These are phyloP conservation scores for Tetramitus jugosus DNA, from an alignment of 208 protist genomes.

Conservation along the genomic window DNA sequence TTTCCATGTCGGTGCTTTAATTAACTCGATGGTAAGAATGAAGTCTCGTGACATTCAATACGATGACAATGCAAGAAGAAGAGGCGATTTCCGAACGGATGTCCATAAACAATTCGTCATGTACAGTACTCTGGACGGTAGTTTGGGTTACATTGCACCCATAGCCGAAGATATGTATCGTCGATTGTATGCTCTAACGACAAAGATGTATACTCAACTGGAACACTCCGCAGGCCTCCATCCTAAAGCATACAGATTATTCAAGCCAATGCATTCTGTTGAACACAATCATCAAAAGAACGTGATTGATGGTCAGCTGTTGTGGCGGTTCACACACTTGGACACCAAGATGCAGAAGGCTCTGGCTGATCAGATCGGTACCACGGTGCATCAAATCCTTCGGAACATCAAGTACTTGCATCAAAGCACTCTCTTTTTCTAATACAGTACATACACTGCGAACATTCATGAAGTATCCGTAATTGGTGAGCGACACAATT, in stretches of 20 bases:
- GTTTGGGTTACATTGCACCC: not conserved
- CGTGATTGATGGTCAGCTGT: conserved; percentile 15
- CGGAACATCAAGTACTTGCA: too few relatives aligned
- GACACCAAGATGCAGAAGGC: not conserved
- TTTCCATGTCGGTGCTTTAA: not conserved
- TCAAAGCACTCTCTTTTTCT: too few relatives aligned
- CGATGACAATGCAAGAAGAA: not conserved
- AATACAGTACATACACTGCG: too few relatives aligned
- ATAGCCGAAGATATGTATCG: not conserved
- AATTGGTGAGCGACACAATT: too few relatives aligned
- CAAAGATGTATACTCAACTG: conserved; percentile 20
- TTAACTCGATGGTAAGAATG: not conserved
- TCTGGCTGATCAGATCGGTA: conserved; percentile 12
- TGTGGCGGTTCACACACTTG: not conserved
- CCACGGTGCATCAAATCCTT: too few relatives aligned
- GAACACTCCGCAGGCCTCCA: conserved; percentile 10
- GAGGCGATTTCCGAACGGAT: not conserved
- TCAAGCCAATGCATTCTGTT: not conserved
- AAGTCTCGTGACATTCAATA: not conserved
- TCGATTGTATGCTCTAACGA: not conserved
- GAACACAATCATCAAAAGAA: conserved; percentile 13
- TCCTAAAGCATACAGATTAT: conserved; percentile 22
- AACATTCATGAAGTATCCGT: too few relatives aligned
- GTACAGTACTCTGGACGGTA: not conserved
- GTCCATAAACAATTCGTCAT: not conserved